Evolutionary conservation across 1,139 yeast genomes (phyloP), one percentile per base, ranked within the genome.

Genomic region (Suhomyces maxii): DNA sequence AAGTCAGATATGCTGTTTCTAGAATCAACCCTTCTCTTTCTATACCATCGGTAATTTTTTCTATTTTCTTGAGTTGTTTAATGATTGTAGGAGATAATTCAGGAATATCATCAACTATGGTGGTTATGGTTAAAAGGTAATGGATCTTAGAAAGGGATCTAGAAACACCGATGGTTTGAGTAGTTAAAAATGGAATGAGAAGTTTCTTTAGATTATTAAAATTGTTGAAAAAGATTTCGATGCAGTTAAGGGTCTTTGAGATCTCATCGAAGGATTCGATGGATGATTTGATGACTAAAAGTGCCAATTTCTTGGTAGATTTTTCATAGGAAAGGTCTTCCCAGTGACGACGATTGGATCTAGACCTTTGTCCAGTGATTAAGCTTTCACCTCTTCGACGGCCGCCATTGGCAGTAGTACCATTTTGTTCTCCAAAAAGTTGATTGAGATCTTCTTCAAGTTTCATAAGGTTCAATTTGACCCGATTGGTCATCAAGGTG

Each of bases 171-270:
- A 53, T 53, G n/a, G 75, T 69, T 48, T 71, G 76, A 14, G 53
- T 55, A 13, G 62, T 51, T 34, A 72, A 61, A 44, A 58, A 63
- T 6, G 78, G 78, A 13, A 73, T 65, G 8, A 69, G 56, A 34
- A 73, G 61, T 52, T 71, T 73, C 50, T 67, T 66, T 43, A 75
- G 56, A 56, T 74, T 74, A 51, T 66, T 70, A 53, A 69, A 74
- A 46, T 58, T 60, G 37, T 60, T 61, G 59, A 70, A 71, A 49
- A 74, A 70, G 42, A 66, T 52, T 37, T 69, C 72, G 41, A 73
- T 63, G 45, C 71, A 51, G 44, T 60, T 58, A 42, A 70, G 54
- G 33, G 58, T 65, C 46, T 61, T 63, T 38, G 54, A 46, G 14
- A 67, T 50, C 14, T 45, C 40, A 12, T 56, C 63, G 45, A 70